Evolutionary conservation across 768 basidiomycete species (phyloP).

Genomic region (Fistulinella prunicolor): DNA sequence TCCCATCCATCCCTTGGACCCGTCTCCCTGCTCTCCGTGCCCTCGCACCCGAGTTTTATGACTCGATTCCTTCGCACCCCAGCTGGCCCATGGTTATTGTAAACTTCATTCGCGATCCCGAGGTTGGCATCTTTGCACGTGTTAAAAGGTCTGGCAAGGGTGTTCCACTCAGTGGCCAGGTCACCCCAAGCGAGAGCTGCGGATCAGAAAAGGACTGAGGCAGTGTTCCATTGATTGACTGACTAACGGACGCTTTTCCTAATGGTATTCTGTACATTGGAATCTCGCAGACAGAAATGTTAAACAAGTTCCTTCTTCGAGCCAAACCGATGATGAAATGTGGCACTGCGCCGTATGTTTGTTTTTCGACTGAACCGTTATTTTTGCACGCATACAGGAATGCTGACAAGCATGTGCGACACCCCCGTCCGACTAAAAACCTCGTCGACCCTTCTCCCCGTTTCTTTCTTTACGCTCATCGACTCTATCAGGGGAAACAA

Average conservation of each 20-base stretch:
- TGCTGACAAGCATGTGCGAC: constrained; percentile 17
- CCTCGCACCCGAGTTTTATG: constrained; percentile 91
- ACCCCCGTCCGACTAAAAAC: constrained; percentile 8
- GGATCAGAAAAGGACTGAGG: constrained; percentile 18
- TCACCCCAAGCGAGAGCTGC: constrained; percentile 10
- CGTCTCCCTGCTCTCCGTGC: constrained; percentile 77
- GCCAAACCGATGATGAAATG: neutral
- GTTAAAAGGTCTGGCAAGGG: constrained; percentile 67
- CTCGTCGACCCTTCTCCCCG: constrained; percentile 12
- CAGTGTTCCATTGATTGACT: constrained; percentile 3
- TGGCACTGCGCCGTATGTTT: constrained; percentile 9
- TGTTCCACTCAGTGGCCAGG: constrained; percentile 15
- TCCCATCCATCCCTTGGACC: constrained; percentile 96
- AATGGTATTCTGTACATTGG: constrained; percentile 17
- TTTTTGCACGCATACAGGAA: constrained; percentile 1
- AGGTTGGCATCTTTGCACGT: constrained; percentile 85
- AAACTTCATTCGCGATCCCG: constrained; percentile 89
- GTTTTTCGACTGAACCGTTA: constrained; percentile 8
- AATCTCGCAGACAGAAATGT: constrained; percentile 2
- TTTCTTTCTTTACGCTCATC: constrained; percentile 21
- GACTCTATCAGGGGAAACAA: constrained; percentile 17
- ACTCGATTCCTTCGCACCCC: constrained; percentile 79
- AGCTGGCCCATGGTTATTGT: constrained; percentile 94
- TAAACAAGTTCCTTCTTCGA: neutral
- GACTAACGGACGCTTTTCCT: constrained; percentile 2